phyloP scores from a whole-genome alignment of 768 basidiomycete species.

The Pilatotrama ljubarskyi region DNA sequence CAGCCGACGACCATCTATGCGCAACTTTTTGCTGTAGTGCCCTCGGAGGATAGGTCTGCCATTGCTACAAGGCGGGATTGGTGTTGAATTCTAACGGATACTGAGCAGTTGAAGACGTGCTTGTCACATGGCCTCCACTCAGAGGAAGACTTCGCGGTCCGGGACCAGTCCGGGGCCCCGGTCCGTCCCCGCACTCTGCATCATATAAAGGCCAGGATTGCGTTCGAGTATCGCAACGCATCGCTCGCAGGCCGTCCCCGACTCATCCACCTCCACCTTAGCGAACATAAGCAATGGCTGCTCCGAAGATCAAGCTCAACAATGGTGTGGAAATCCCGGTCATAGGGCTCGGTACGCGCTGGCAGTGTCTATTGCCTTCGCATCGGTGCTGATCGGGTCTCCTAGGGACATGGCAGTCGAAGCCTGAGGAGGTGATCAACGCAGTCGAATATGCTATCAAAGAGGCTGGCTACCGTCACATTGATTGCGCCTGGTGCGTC shows the following conservation, averaged over 20 bases:
- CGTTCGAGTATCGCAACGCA: not conserved
- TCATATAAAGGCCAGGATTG: constrained; percentile 7
- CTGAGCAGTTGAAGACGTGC: not conserved
- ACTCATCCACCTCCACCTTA: too few relatives aligned
- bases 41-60: too few relatives aligned
- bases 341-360: constrained; percentile 54
- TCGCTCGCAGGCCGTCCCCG: not conserved
- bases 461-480: constrained; percentile 72
- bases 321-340: constrained; percentile 56
- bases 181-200: not conserved
- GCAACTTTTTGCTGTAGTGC: too few relatives aligned
- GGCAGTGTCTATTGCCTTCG: not conserved
- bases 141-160: constrained; percentile 4
- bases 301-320: constrained; percentile 59
- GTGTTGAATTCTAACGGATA: too few relatives aligned
- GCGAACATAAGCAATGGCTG: constrained; percentile 10
- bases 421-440: constrained; percentile 63
- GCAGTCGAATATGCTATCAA: constrained; percentile 79
- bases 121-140: not conserved
- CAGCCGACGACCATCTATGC: too few relatives aligned
- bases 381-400: constrained; percentile 4
- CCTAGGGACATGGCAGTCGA: constrained; percentile 79
- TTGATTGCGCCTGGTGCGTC: constrained; percentile 63
- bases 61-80: too few relatives aligned
- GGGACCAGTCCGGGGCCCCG: constrained; percentile 2